Evolutionary conservation across 192 early-diverging fungal species (phyloP).

Genomic region (Phlyctochytrium planicorne): DNA sequence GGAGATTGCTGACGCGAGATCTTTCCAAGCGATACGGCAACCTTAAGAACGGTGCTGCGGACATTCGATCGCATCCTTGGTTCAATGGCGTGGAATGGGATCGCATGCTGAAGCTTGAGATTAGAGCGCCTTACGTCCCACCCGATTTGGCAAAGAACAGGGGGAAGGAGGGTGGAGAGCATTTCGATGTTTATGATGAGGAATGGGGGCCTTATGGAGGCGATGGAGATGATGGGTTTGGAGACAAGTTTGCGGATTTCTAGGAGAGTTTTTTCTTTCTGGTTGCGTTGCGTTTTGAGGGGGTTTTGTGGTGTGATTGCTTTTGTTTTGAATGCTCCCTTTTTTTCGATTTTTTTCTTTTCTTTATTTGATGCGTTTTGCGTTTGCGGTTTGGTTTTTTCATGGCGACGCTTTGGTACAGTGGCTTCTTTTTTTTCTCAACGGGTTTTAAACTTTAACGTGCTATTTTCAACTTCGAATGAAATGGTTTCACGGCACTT

Average conservation of each 20-base stretch:
- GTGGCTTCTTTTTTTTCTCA: no score
- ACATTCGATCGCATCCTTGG: slow-evolving; percentile 96
- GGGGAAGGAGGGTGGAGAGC: slow-evolving; percentile 34
- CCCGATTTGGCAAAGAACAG: slow-evolving; percentile 53
- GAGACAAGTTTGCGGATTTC: slow-evolving; percentile 75
- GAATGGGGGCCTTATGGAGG: slow-evolving; percentile 86
- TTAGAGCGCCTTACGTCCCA: slow-evolving; percentile 86
- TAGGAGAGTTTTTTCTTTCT: no score
- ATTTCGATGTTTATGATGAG: slow-evolving; percentile 96
- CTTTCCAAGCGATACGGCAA: slow-evolving; percentile 79
- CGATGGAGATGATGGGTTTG: slow-evolving; percentile 65
- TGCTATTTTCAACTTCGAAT: no score
- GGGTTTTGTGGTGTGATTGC: no score
- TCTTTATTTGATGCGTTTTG: no score
- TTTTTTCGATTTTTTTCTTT: no score
- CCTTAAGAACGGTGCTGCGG: slow-evolving; percentile 68
- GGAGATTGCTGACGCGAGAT: slow-evolving; percentile 67
- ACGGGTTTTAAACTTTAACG: no score
- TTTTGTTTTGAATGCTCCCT: no score
- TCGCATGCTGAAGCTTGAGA: slow-evolving; percentile 66
- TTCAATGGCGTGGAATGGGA: slow-evolving; percentile 93
- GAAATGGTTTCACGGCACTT: no score
- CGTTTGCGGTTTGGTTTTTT: no score
- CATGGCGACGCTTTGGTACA: no score
- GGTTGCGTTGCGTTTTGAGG: no score